Base-by-base conservation (phyloP, 2,329 filamentous ascomycete species). In the Xylaria sp. region DNA sequence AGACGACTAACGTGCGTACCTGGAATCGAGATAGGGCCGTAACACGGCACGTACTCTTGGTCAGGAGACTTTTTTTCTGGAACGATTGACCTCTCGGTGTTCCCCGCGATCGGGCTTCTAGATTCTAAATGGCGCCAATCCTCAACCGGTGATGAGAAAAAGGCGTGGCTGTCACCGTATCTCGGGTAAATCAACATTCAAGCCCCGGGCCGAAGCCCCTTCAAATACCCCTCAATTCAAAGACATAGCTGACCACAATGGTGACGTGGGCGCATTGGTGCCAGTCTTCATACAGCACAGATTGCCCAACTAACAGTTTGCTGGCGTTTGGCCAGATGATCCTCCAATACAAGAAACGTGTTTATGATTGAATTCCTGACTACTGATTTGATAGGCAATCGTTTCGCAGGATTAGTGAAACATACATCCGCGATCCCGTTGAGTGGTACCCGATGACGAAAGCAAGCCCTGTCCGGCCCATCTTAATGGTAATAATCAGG, bases 221-320 rank as follows among this genome's bases (percentile, higher is more conserved):
- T 51, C 24, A 17, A 51, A 51, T 51, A 51, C 48, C 48, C 48
- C 48, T 51, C 48, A 27, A 27, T 51, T 30, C 48, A 27, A 51
- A 51, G 45, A 51, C 14, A 21, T n/a, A 51, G 21, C 27, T 6
- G 47, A 39, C 45, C n/a, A 21, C 3, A 9, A n/a, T 60, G 32
- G 12, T 17, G 8, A 19, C 30, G 19, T 30, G 9, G 30, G 14
- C 30, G 24, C 48, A 4, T 27, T 30, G 11, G 17, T 51, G 11
- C 30, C 11, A 19, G 24, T 30, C 34, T n/a, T 19, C 0, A 11
- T 9, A 42, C 19, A 57, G 19, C 12, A 21, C 32, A 8, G 53
- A 39, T 12, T 9, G 32, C 32, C 19, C 9, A 34, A 36, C 32
- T 8, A 12, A 14, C 2, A 19, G 34, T 6, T 24, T 42, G 27